These are phyloP conservation scores for Telopea speciosissima DNA, from an alignment of 177 flowering plant species.

Conservation along the genomic window DNA sequence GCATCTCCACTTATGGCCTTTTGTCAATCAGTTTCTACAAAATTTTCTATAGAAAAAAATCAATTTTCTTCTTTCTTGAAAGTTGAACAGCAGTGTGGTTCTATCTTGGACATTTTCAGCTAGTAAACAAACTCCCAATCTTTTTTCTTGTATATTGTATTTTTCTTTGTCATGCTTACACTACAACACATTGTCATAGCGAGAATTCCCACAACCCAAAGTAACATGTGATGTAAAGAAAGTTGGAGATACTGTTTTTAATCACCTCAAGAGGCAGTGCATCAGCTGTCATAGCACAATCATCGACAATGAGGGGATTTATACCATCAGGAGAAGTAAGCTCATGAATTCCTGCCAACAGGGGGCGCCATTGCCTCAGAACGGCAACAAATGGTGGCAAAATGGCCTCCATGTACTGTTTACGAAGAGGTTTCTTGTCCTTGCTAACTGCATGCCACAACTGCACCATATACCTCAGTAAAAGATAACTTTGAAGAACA, in stretches of 20 bases:
- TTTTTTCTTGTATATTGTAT: too few relatives aligned
- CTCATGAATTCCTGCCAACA: constrained; percentile 91
- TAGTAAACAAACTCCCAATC: too few relatives aligned
- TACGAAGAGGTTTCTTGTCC: constrained; percentile 79
- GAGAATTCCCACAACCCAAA: background rate
- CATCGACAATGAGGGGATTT: constrained; percentile 86
- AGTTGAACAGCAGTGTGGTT: too few relatives aligned
- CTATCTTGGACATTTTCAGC: too few relatives aligned
- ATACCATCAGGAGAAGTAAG: constrained; percentile 86
- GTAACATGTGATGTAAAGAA: background rate
- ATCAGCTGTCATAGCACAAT: constrained; percentile 97
- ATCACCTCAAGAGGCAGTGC: constrained; percentile 88
- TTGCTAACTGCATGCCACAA: constrained; percentile 89
- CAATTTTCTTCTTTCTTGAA: too few relatives aligned
- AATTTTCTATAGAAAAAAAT: too few relatives aligned
- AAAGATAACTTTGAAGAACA: constrained; percentile 2
- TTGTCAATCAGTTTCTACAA: too few relatives aligned
- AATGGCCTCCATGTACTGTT: constrained; percentile 84
- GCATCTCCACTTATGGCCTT: too few relatives aligned
- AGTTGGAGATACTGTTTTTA: constrained; percentile 9
- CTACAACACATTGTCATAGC: too few relatives aligned
- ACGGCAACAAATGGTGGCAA: constrained; percentile 93
- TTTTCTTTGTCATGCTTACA: too few relatives aligned
- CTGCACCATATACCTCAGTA: constrained; percentile 38
- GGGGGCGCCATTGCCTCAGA: constrained; percentile 95